Evolutionary conservation across 306 rosid species (phyloP).

Genomic region (Notholithocarpus densiflorus): DNA sequence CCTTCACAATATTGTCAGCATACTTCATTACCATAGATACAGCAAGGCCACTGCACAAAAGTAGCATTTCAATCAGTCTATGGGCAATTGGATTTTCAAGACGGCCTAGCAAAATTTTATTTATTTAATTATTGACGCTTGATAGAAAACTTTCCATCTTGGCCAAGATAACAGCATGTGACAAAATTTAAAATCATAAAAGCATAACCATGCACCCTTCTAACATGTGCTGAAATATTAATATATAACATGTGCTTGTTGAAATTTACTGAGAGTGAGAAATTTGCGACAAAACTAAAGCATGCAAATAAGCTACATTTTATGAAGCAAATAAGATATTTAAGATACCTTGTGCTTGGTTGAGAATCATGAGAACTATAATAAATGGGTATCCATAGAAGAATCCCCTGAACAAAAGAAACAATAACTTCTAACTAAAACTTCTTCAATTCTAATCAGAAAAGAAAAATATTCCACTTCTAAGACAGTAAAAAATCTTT

Average conservation of each 20-base stretch:
- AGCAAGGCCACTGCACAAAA: slow-evolving; percentile 80
- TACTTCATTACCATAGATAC: slow-evolving; percentile 98
- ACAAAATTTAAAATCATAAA: background rate
- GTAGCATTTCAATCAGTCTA: background rate
- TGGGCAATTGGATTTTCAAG: background rate
- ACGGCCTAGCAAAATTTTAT: background rate
- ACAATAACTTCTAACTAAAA: slow-evolving; percentile 4
- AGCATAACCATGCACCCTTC: background rate
- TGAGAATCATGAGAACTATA: slow-evolving; percentile 84
- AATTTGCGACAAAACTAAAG: slow-evolving; percentile 1
- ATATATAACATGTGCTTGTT: too few species aligned
- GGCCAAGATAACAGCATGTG: background rate
- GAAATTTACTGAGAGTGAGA: slow-evolving; percentile 16
- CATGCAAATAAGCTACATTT: slow-evolving; percentile 9
- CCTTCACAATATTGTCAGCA: slow-evolving; percentile 98
- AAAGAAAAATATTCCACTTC: slow-evolving; percentile 5
- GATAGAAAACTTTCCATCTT: background rate
- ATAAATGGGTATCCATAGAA: slow-evolving; percentile 85
- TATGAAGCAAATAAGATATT: slow-evolving; percentile 11
- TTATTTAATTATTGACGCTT: background rate
- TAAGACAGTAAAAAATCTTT: slow-evolving; percentile 11
- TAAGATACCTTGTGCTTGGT: slow-evolving; percentile 83
- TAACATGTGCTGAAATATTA: background rate
- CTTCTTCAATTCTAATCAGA: background rate
- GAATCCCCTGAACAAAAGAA: slow-evolving; percentile 67